A percentile compares a stretch with the other conserved stretches of the same genome.
Conservation (phyloP, 805 yeast genomes). For the Pichia exigua region DNA sequence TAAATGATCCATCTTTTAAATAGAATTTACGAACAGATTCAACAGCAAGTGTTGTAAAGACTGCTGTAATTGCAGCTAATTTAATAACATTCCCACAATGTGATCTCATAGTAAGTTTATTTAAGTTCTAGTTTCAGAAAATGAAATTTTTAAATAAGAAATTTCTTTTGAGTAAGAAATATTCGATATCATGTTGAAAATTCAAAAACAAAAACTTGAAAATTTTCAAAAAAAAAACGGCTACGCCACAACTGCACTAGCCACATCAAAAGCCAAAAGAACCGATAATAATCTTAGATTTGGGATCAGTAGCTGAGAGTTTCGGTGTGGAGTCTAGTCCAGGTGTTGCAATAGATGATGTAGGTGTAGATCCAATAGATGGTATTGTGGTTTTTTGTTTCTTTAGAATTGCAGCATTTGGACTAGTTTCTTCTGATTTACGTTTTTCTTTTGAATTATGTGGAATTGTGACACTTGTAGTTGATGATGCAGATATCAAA, state of each 20-base stretch:
- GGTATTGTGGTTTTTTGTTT: neutral
- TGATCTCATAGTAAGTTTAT: neutral
- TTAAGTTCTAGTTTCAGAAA: neutral
- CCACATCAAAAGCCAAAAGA: constrained; percentile 6
- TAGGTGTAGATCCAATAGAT: neutral
- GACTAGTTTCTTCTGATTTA: neutral
- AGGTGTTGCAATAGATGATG: neutral
- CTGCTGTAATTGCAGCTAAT: constrained; percentile 1
- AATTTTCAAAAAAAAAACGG: neutral
- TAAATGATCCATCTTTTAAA: constrained; percentile 3
- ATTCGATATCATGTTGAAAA: neutral
- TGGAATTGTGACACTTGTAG: neutral
- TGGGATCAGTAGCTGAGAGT: neutral
- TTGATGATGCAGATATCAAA: neutral
- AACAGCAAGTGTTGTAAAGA: constrained; percentile 5
- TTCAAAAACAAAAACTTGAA: neutral
- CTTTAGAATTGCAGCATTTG: neutral
- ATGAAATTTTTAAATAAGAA: neutral
- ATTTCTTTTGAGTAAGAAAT: neutral
- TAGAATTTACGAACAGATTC: constrained; percentile 5
- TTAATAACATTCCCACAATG: neutral
- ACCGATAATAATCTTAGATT: constrained; percentile 6
- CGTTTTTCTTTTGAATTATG: neutral
- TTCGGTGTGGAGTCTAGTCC: neutral
- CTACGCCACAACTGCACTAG: neutral